Evolutionary conservation across 805 yeast genomes (phyloP).

Genomic region (Maudiozyma barnettii): DNA sequence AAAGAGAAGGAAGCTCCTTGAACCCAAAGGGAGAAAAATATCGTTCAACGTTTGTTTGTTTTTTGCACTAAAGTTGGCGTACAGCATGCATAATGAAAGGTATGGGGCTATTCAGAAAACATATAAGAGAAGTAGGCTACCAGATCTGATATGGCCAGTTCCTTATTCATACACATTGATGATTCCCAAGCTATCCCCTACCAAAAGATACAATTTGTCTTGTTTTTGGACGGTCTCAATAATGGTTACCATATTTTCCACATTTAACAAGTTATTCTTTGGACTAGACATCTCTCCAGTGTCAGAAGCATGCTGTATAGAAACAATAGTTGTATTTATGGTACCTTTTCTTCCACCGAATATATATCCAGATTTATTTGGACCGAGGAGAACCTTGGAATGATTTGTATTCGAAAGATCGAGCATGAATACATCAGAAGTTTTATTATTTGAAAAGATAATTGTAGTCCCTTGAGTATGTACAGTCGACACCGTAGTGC

Average conservation of each 20-base stretch:
- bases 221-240: background rate
- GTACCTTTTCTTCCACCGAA: constrained; percentile 14
- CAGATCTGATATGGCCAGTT: background rate
- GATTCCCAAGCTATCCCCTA: background rate
- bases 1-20: background rate
- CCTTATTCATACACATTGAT: constrained; percentile 1
- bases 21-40: too few relatives aligned
- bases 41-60: too few relatives aligned
- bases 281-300: background rate
- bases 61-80: too few relatives aligned
- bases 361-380: constrained; percentile 1
- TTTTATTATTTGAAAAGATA: constrained; percentile 11
- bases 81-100: too few relatives aligned
- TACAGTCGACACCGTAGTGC: constrained; percentile 1
- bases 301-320: background rate
- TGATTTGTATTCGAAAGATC: constrained; percentile 9
- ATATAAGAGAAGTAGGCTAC: too few relatives aligned
- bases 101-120: too few relatives aligned
- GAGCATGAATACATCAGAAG: constrained; percentile 13
- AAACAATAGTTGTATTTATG: constrained; percentile 12
- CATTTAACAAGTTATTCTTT: background rate
- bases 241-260: background rate
- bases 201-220: background rate
- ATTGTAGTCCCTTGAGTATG: constrained; percentile 9
- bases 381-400: constrained; percentile 8